phyloP scores from a whole-genome alignment of 176 grass and related monocot species.

The Tillandsia leiboldiana region DNA sequence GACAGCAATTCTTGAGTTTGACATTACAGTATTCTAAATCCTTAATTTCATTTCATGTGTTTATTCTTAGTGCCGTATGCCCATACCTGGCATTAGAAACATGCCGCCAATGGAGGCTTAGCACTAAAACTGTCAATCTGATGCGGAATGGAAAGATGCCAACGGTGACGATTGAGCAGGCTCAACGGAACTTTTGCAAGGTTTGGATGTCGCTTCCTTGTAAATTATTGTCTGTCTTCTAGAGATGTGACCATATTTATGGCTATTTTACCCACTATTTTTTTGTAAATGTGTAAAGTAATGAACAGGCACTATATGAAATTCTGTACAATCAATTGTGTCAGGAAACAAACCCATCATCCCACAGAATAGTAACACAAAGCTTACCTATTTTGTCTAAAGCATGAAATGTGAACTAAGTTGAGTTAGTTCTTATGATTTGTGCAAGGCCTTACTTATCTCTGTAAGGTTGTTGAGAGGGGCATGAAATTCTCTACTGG shows the following conservation, averaged over 20 bases:
- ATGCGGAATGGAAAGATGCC: constrained; percentile 99
- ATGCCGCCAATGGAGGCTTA: constrained; percentile 93
- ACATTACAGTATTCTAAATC: neutral
- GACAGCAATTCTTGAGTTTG: neutral
- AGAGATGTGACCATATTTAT: neutral
- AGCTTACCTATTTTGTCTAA: no score
- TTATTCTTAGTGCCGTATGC: constrained; percentile 60
- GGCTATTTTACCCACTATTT: no score
- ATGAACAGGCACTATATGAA: no score
- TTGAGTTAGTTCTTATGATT: no score
- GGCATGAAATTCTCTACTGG: no score
- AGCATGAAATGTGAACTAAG: no score
- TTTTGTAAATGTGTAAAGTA: no score
- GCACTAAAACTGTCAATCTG: constrained; percentile 93
- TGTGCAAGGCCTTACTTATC: no score
- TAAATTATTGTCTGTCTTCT: constrained; percentile 19
- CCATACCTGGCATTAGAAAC: constrained; percentile 99
- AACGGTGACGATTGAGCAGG: constrained; percentile 96
- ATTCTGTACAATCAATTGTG: no score
- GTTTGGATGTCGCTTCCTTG: constrained; percentile 31
- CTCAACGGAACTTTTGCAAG: constrained; percentile 98
- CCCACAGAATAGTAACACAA: no score
- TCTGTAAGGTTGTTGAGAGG: no score
- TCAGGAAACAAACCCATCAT: no score
- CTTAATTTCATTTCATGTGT: constrained; percentile 2